Percentiles rank a stretch among this genome's conserved stretches.
phyloP scores from a whole-genome alignment of 2,329 filamentous ascomycete genomes.

The Sporothrix globosa region DNA sequence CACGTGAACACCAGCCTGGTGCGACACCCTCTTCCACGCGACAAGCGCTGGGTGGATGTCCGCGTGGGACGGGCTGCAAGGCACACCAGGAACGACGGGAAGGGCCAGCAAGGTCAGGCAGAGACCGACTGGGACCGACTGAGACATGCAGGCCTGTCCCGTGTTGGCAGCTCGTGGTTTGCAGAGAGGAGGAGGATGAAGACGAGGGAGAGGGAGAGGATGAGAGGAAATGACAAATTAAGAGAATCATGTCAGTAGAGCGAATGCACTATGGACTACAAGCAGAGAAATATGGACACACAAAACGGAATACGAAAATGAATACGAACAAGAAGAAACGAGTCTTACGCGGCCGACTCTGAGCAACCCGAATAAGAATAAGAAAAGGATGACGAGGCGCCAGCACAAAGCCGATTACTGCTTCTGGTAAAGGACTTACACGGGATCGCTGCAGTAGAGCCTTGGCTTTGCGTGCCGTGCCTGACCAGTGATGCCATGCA shows the following conservation, averaged over 20 bases:
- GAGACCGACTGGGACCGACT: not conserved
- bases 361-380: too few species aligned
- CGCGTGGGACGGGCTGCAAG: not conserved
- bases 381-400: too few species aligned
- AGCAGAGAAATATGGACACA: not conserved
- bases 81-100: not conserved
- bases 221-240: not conserved
- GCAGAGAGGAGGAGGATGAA: not conserved
- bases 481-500: too few species aligned
- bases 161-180: not conserved
- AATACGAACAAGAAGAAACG: not conserved
- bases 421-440: too few species aligned
- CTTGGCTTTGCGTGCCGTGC: too few species aligned
- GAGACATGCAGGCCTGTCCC: constrained; percentile 10
- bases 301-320: not conserved
- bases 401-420: too few species aligned
- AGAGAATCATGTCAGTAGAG: not conserved
- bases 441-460: too few species aligned
- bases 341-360: too few species aligned
- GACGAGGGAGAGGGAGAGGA: not conserved
- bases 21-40: not conserved
- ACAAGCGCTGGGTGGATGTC: not conserved
- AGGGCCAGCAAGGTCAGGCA: not conserved
- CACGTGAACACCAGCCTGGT: constrained; percentile 18
- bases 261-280: not conserved